phyloP scores from a whole-genome alignment of 108 stramenopile genomes.

The Cyclotella atomus region DNA sequence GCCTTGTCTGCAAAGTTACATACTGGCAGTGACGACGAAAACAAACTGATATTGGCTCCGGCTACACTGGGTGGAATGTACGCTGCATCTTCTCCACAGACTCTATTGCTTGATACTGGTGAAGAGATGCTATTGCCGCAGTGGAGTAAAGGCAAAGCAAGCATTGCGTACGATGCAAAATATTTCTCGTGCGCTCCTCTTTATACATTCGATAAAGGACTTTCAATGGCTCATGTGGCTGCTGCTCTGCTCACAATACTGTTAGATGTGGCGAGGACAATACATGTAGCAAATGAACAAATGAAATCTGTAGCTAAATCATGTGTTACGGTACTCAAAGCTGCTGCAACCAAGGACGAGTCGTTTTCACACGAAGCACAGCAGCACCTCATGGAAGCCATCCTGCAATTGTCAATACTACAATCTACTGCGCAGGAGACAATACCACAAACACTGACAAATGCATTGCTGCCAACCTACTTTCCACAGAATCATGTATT shows the following conservation, averaged over 20 bases:
- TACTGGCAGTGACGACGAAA: neutral
- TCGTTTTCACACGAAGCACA: neutral
- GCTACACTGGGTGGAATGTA: constrained; percentile 57
- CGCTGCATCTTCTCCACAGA: constrained; percentile 60
- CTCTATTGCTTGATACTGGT: constrained; percentile 57
- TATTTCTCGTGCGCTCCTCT: constrained; percentile 40
- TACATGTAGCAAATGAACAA: constrained; percentile 6
- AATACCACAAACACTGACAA: constrained; percentile 57
- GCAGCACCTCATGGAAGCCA: constrained; percentile 29
- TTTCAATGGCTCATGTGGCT: constrained; percentile 42
- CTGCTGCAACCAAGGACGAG: constrained; percentile 13
- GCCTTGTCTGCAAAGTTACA: constrained; percentile 42
- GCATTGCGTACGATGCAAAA: constrained; percentile 48
- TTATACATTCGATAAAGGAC: constrained; percentile 27
- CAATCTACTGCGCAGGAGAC: constrained; percentile 13
- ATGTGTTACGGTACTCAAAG: constrained; percentile 27
- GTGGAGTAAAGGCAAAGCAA: constrained; percentile 20
- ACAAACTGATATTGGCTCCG: constrained; percentile 60
- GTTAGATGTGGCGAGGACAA: constrained; percentile 35
- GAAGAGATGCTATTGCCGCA: constrained; percentile 72
- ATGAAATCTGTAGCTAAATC: constrained; percentile 31
- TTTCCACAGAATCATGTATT: constrained; percentile 65
- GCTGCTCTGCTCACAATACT: constrained; percentile 36
- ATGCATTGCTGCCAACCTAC: constrained; percentile 61
- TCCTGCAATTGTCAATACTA: constrained; percentile 32